phyloP scores from a whole-genome alignment of 306 rosid species.

The Cyamopsis tetragonoloba region DNA sequence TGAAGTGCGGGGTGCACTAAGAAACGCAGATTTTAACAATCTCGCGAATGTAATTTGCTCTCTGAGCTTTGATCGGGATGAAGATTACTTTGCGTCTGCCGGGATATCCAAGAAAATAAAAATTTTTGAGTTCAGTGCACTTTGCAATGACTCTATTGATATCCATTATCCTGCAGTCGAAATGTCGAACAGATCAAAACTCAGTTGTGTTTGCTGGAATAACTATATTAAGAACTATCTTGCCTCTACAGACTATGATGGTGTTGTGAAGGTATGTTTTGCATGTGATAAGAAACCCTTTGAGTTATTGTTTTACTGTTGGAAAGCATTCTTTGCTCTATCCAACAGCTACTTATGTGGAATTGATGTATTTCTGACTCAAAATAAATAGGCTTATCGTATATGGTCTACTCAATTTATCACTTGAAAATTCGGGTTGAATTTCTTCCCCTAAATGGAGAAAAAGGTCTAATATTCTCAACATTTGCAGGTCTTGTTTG shows the following conservation, averaged over 20 bases:
- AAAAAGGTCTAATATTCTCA: not conserved
- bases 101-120: constrained; percentile 92
- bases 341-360: not conserved
- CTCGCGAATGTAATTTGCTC: constrained; percentile 82
- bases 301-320: constrained; percentile 17
- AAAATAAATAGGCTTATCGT: not conserved
- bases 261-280: constrained; percentile 77
- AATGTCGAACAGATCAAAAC: constrained; percentile 76
- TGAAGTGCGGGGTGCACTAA: constrained; percentile 79
- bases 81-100: constrained; percentile 88
- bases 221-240: constrained; percentile 85
- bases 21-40: constrained; percentile 75
- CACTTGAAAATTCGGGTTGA: constrained; percentile 1
- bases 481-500: constrained; percentile 8
- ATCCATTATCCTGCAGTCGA: constrained; percentile 85
- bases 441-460: not conserved
- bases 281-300: not conserved
- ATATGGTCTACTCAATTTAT: not conserved
- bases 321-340: constrained; percentile 13
- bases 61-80: constrained; percentile 88
- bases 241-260: constrained; percentile 90
- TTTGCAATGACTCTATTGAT: constrained; percentile 68
- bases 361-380: constrained; percentile 1
- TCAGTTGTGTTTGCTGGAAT: constrained; percentile 96
- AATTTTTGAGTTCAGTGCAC: constrained; percentile 73